Evolutionary conservation across 2,329 filamentous ascomycete species (phyloP).

Genomic region (Elsinoe ampelina): DNA sequence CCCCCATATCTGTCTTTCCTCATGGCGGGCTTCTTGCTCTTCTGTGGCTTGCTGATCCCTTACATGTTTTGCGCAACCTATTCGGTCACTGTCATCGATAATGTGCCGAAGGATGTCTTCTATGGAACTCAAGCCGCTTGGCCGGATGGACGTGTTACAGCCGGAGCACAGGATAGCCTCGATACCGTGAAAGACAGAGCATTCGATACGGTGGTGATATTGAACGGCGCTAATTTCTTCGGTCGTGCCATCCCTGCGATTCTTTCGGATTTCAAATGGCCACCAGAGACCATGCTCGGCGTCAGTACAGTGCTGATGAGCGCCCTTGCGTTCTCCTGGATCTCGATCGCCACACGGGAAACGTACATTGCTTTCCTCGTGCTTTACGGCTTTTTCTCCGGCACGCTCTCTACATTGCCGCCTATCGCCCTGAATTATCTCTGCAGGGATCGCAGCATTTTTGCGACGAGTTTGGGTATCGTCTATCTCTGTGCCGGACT

Average conservation of each 20-base stretch:
- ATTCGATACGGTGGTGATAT: slow-evolving; percentile 59
- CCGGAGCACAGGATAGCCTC: too few species aligned
- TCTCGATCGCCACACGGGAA: slow-evolving; percentile 15
- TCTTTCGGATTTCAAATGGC: slow-evolving; percentile 46
- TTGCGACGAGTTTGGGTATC: slow-evolving; percentile 27
- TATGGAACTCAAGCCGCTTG: slow-evolving; percentile 30
- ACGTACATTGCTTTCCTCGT: slow-evolving; percentile 24
- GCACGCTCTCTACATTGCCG: slow-evolving; percentile 26
- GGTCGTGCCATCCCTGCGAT: slow-evolving; percentile 52
- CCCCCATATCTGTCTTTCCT: slow-evolving; percentile 38
- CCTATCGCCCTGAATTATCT: slow-evolving; percentile 26
- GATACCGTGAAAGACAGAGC: slow-evolving; percentile 33
- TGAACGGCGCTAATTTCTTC: slow-evolving; percentile 54
- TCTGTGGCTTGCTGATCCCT: slow-evolving; percentile 37
- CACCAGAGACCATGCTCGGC: slow-evolving; percentile 46
- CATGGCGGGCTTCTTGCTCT: slow-evolving; percentile 42
- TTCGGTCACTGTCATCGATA: slow-evolving; percentile 40
- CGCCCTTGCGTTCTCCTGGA: slow-evolving; percentile 28
- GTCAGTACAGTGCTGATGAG: slow-evolving; percentile 30
- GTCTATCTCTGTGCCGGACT: slow-evolving; percentile 28
- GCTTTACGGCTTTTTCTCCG: slow-evolving; percentile 28
- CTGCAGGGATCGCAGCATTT: slow-evolving; percentile 24
- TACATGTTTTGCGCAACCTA: slow-evolving; percentile 54
- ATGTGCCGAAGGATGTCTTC: slow-evolving; percentile 30
- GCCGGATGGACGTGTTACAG: neutral